phyloP scores from a whole-genome alignment of 495 filamentous ascomycete genomes.

The Corynascus novoguineensis region DNA sequence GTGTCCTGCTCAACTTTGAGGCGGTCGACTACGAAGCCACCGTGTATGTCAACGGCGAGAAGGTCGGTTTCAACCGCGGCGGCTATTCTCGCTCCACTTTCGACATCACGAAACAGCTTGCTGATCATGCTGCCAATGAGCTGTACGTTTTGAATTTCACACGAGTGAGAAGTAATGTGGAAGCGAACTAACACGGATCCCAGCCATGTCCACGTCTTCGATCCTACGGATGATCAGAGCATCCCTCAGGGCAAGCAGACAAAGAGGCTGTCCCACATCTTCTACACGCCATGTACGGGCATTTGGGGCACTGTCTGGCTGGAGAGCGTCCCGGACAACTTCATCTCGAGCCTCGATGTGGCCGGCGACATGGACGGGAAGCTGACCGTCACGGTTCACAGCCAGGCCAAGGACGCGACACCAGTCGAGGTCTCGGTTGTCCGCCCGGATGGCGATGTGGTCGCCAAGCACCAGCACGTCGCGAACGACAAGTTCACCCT shows the following conservation, averaged over 20 bases:
- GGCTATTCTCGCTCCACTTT: constrained; percentile 59
- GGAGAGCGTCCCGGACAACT: constrained; percentile 50
- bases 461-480: constrained; percentile 27
- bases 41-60: constrained; percentile 55
- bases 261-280: constrained; percentile 54
- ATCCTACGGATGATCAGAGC: constrained; percentile 56
- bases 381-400: constrained; percentile 51
- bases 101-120: constrained; percentile 51
- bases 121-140: constrained; percentile 45
- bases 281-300: constrained; percentile 62
- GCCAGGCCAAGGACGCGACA: constrained; percentile 21
- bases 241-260: constrained; percentile 64
- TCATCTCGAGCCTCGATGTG: constrained; percentile 53
- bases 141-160: constrained; percentile 32
- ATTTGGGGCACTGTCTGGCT: constrained; percentile 70
- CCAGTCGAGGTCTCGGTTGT: constrained; percentile 42
- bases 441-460: constrained; percentile 31
- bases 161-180: background rate
- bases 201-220: constrained; percentile 57
- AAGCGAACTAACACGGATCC: background rate
- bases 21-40: constrained; percentile 65
- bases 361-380: constrained; percentile 54
- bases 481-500: constrained; percentile 49
- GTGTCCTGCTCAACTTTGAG: constrained; percentile 59
- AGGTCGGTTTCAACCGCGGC: constrained; percentile 51